Conservation (phyloP, 2,329 filamentous ascomycete genomes). For the Alternaria sp. region DNA sequence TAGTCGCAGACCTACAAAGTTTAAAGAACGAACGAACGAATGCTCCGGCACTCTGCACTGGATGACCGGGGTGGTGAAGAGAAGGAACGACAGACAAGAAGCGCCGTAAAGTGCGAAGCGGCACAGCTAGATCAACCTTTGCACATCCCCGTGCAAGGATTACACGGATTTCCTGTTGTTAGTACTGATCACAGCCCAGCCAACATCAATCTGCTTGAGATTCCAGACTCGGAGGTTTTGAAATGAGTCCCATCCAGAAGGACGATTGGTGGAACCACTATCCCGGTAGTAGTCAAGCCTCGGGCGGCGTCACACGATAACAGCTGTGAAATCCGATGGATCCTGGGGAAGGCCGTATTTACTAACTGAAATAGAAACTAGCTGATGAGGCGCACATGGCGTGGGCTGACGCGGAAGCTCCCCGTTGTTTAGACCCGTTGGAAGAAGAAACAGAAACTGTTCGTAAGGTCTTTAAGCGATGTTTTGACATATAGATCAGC, state of each 20-base stretch:
- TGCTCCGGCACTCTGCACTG: conserved; percentile 7
- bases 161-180: conserved; percentile 26
- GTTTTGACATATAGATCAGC: conserved; percentile 10
- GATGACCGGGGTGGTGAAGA: conserved; percentile 11
- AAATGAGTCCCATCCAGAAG: conserved; percentile 31
- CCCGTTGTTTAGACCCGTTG: conserved; percentile 5
- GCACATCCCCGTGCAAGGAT: conserved; percentile 24
- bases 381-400: conserved; percentile 12
- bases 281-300: conserved; percentile 20
- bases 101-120: conserved; percentile 18
- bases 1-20: conserved; percentile 13
- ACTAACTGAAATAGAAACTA: conserved; percentile 23
- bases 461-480: conserved; percentile 1
- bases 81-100: conserved; percentile 16
- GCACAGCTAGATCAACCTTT: conserved; percentile 18
- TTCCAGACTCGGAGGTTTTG: conserved; percentile 29
- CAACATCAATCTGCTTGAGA: conserved; percentile 24
- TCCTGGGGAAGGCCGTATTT: conserved; percentile 34
- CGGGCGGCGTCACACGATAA: conserved; percentile 27
- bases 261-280: conserved; percentile 40
- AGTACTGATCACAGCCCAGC: conserved; percentile 20
- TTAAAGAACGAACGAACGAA: conserved; percentile 13
- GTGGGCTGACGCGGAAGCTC: conserved; percentile 8
- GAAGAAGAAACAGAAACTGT: background rate
- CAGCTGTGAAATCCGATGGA: conserved; percentile 24